phyloP scores from a whole-genome alignment of 306 rosid species.

The Vigna mungo region DNA sequence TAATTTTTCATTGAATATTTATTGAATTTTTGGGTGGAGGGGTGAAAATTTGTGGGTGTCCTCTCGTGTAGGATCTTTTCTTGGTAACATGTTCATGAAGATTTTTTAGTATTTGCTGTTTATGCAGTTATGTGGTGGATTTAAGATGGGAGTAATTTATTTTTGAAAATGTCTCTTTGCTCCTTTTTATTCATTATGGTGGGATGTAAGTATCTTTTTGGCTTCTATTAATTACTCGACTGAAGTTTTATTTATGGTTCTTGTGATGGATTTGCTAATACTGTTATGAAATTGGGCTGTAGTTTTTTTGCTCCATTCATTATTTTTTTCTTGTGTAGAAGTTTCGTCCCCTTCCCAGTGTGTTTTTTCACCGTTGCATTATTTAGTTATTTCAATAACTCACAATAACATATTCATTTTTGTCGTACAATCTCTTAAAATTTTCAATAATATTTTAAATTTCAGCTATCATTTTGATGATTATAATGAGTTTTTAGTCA shows the following conservation, averaged over 20 bases:
- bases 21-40: neutral
- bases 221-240: neutral
- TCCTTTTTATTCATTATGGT: neutral
- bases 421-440: neutral
- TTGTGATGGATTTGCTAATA: slow-evolving; percentile 9
- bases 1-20: neutral
- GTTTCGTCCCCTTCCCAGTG: neutral
- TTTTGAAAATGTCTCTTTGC: neutral
- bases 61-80: neutral
- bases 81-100: neutral
- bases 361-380: neutral
- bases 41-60: neutral
- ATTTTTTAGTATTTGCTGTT: neutral
- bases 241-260: neutral
- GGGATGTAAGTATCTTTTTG: neutral
- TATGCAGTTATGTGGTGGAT: neutral
- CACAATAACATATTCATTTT: neutral
- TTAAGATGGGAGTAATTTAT: neutral
- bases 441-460: neutral
- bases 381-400: neutral
- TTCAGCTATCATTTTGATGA: neutral
- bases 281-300: neutral
- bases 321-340: neutral
- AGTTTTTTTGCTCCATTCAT: neutral
- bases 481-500: neutral